Conservation (phyloP, 352 stramenopile genomes). For the Pythium aphanidermatum region DNA sequence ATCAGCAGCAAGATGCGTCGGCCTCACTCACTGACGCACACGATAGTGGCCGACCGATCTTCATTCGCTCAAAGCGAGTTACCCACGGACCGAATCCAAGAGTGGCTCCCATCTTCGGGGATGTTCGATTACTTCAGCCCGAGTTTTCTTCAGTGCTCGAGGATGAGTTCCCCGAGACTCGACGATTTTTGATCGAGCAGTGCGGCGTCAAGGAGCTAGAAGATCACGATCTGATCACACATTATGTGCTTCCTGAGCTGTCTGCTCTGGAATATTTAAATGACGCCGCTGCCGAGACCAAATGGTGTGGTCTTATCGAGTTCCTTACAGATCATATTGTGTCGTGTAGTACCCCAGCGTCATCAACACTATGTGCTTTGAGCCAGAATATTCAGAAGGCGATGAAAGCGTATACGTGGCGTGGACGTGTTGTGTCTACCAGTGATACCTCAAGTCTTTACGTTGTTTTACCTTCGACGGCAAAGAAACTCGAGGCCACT, state of each 20-base stretch:
- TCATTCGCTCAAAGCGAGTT: conserved; percentile 2
- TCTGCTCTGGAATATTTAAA: too few relatives aligned
- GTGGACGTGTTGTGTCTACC: background rate
- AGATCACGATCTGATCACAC: conserved; percentile 64
- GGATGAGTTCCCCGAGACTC: conserved; percentile 16
- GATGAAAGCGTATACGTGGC: conserved; percentile 15
- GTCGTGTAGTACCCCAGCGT: background rate
- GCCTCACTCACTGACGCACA: conserved; percentile 5
- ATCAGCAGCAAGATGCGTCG: conserved; percentile 10
- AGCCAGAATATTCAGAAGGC: conserved; percentile 1
- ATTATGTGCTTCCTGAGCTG: conserved; percentile 55
- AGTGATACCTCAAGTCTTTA: background rate
- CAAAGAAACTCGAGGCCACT: conserved; percentile 1
- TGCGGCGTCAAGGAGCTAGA: conserved; percentile 56
- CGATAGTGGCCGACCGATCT: conserved; percentile 11
- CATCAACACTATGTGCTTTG: background rate
- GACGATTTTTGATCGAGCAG: conserved; percentile 44
- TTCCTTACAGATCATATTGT: conserved; percentile 16
- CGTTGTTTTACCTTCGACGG: conserved; percentile 6
- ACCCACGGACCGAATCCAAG: conserved; percentile 2
- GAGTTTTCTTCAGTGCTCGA: conserved; percentile 27
- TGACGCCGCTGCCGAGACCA: too few relatives aligned
- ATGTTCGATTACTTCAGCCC: conserved; percentile 41
- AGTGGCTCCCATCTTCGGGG: background rate
- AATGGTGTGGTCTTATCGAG: conserved; percentile 8